Conservation (phyloP, 106 monocot genomes). For the Agapanthus africanus region DNA sequence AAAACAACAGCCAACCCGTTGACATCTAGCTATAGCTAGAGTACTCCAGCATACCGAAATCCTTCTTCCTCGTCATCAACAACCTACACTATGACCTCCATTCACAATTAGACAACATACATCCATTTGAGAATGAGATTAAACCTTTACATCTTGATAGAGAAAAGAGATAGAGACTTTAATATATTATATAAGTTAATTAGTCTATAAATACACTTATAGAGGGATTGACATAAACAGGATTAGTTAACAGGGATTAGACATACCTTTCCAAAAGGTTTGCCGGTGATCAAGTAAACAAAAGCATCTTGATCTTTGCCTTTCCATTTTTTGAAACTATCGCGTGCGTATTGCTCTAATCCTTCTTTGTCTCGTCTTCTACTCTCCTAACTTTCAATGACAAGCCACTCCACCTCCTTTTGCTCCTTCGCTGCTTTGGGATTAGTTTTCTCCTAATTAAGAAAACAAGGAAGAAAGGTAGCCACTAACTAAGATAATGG, state of each 20-base stretch:
- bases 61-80: too few relatives aligned
- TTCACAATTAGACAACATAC: not conserved
- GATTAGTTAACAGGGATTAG: slow-evolving; percentile 1
- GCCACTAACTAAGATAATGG: too few relatives aligned
- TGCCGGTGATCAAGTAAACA: not conserved
- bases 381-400: not conserved
- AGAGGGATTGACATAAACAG: not conserved
- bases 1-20: too few relatives aligned
- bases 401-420: slow-evolving; percentile 1
- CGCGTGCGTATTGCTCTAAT: slow-evolving; percentile 3
- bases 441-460: not conserved
- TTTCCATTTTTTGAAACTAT: not conserved
- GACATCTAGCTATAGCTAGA: too few relatives aligned
- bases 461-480: slow-evolving; percentile 1
- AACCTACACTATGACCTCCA: too few relatives aligned
- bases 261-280: not conserved
- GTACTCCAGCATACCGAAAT: too few relatives aligned
- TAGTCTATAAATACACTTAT: not conserved
- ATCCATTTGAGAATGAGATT: not conserved
- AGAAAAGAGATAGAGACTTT: not conserved
- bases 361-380: not conserved
- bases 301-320: not conserved
- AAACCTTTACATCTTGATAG: not conserved
- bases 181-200: not conserved
- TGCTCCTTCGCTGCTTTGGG: not conserved